Evolutionary conservation across 1,139 yeast species (phyloP).

Genomic region (Scheffersomyces insectosa): DNA sequence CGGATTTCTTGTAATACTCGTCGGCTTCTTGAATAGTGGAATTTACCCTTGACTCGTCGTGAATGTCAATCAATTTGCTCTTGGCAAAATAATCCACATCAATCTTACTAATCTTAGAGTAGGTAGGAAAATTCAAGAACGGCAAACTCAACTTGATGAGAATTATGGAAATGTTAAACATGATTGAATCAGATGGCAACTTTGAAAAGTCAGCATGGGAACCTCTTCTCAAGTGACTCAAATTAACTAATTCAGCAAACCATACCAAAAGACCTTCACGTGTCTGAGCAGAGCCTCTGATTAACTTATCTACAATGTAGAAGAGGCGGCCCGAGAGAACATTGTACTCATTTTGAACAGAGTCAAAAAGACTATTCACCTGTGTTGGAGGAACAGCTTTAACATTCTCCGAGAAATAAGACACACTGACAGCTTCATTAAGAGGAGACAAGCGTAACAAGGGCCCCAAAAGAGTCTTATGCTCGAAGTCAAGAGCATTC

Average conservation of each 20-base stretch:
- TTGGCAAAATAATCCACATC: slow-evolving; percentile 64
- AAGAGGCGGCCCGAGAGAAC: slow-evolving; percentile 62
- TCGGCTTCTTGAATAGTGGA: slow-evolving; percentile 72
- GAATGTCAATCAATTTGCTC: slow-evolving; percentile 55
- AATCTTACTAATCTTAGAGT: slow-evolving; percentile 70
- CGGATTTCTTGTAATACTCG: slow-evolving; percentile 44
- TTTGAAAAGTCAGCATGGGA: slow-evolving; percentile 72
- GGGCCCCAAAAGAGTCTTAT: slow-evolving; percentile 72
- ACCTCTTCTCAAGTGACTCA: slow-evolving; percentile 85
- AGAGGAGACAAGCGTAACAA: slow-evolving; percentile 76
- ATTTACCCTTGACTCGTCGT: slow-evolving; percentile 81
- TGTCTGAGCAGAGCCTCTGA: slow-evolving; percentile 72
- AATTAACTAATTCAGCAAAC: slow-evolving; percentile 71
- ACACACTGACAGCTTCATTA: slow-evolving; percentile 42
- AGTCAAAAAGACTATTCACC: slow-evolving; percentile 49
- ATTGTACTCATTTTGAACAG: slow-evolving; percentile 61
- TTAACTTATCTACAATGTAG: slow-evolving; percentile 66
- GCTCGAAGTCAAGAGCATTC: slow-evolving; percentile 55
- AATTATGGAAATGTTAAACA: slow-evolving; percentile 72
- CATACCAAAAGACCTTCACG: slow-evolving; percentile 64
- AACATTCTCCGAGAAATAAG: slow-evolving; percentile 47
- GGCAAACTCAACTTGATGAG: slow-evolving; percentile 78
- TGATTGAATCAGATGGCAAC: slow-evolving; percentile 77
- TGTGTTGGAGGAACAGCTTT: slow-evolving; percentile 35
- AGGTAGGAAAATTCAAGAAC: slow-evolving; percentile 66